Conservation (phyloP, 2,329 filamentous ascomycete genomes). For the Aspergillus aculeatinus region DNA sequence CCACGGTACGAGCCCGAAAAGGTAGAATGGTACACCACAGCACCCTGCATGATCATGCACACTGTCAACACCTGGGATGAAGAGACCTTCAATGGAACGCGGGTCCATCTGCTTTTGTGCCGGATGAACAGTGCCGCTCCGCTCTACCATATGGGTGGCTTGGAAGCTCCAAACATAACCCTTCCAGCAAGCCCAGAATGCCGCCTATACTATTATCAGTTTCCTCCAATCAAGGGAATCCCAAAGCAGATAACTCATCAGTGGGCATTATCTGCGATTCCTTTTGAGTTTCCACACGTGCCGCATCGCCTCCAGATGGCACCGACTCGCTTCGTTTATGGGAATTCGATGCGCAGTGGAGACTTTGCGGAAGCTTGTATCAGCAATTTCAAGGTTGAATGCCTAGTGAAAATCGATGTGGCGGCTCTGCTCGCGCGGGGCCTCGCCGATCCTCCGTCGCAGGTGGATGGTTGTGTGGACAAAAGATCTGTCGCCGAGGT, state of each 20-base stretch:
- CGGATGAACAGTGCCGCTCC: slow-evolving; percentile 65
- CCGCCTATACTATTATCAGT: slow-evolving; percentile 67
- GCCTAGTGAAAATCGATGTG: slow-evolving; percentile 14
- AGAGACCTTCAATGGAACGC: slow-evolving; percentile 28
- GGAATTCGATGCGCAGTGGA: slow-evolving; percentile 56
- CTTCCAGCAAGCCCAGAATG: slow-evolving; percentile 54
- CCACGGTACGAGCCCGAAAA: slow-evolving; percentile 58
- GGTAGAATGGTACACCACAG: slow-evolving; percentile 67
- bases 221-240: slow-evolving; percentile 30
- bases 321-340: slow-evolving; percentile 62
- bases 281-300: slow-evolving; percentile 67
- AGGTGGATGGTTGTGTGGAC: slow-evolving; percentile 64
- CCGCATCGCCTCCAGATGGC: slow-evolving; percentile 57
- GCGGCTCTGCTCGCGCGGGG: slow-evolving; percentile 47
- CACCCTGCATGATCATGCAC: slow-evolving; percentile 68
- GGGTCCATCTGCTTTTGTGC: slow-evolving; percentile 65
- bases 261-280: slow-evolving; percentile 63
- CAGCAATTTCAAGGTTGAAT: slow-evolving; percentile 11
- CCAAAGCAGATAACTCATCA: slow-evolving; percentile 55
- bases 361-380: slow-evolving; percentile 10
- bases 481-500: slow-evolving; percentile 55
- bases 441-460: slow-evolving; percentile 44
- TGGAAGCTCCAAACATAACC: slow-evolving; percentile 56
- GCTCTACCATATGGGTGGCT: slow-evolving; percentile 64
- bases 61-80: slow-evolving; percentile 71